A percentile compares a stretch with the other conserved stretches of the same genome.
Evolutionary conservation across 2,329 filamentous ascomycete genomes (phyloP).

Genomic region (Cordyceps farinosa): DNA sequence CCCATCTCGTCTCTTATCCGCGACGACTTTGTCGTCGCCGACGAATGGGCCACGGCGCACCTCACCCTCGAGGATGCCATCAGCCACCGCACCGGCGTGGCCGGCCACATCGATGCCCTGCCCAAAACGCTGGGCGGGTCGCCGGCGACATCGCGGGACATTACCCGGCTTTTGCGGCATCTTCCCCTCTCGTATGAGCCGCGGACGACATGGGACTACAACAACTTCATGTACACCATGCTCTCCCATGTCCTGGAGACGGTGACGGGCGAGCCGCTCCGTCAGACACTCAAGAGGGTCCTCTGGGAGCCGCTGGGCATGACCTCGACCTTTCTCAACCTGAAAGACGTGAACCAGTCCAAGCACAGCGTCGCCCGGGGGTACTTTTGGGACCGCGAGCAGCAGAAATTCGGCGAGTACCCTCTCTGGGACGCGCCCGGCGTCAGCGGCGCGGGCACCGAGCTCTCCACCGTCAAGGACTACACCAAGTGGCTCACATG

Average conservation of each 20-base stretch:
- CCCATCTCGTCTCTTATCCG: constrained; percentile 45
- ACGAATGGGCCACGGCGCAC: constrained; percentile 43
- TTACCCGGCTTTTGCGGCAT: constrained; percentile 42
- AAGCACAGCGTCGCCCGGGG: constrained; percentile 37
- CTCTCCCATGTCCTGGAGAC: constrained; percentile 45
- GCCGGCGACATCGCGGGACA: constrained; percentile 30
- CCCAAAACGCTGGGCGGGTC: constrained; percentile 28
- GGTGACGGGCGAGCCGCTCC: constrained; percentile 36
- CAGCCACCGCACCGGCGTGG: constrained; percentile 49
- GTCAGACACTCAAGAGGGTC: constrained; percentile 37
- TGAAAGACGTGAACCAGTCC: constrained; percentile 26
- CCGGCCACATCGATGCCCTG: constrained; percentile 35
- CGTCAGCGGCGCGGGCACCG: constrained; percentile 38
- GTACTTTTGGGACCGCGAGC: constrained; percentile 38
- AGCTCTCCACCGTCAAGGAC: constrained; percentile 47
- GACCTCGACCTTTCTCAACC: constrained; percentile 38
- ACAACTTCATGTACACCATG: constrained; percentile 48
- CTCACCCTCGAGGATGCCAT: constrained; percentile 53
- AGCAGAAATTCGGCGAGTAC: constrained; percentile 23
- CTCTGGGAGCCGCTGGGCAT: constrained; percentile 48
- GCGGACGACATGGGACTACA: constrained; percentile 45
- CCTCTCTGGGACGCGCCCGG: constrained; percentile 28
- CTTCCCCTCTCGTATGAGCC: constrained; percentile 43
- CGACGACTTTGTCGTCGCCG: constrained; percentile 50
- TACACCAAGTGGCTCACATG: constrained; percentile 50